Conservation (phyloP, 73 alveolate genomes). For the Paraurostyla sp. region DNA sequence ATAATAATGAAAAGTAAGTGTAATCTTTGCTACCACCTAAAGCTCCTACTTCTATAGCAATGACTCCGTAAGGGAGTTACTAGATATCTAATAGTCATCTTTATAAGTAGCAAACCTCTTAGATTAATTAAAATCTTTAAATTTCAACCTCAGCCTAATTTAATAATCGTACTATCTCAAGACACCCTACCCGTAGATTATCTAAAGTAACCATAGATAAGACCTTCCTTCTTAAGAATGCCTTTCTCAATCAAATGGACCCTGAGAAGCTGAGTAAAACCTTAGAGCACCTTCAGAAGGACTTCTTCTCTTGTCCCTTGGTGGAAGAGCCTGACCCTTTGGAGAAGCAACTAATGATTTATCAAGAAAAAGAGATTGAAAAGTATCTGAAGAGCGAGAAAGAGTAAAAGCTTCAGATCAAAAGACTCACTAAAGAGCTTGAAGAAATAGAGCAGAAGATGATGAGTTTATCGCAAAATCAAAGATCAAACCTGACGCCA, state of each 20-base stretch:
- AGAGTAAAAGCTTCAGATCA: slow-evolving; percentile 2
- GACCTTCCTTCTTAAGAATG: not conserved
- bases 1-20: no score
- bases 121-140: no score
- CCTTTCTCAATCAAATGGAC: slow-evolving; percentile 2
- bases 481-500: not conserved
- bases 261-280: slow-evolving; percentile 2
- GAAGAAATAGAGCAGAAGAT: not conserved
- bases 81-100: no score
- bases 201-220: slow-evolving; percentile 17
- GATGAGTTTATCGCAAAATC: not conserved
- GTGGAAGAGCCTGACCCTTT: slow-evolving; percentile 48
- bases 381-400: slow-evolving; percentile 12
- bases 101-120: no score
- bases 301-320: slow-evolving; percentile 45
- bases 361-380: slow-evolving; percentile 18
- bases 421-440: not conserved
- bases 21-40: no score
- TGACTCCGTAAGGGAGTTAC: no score
- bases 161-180: no score
- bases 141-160: no score
- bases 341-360: slow-evolving; percentile 6
- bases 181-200: slow-evolving; percentile 1
- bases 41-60: no score
- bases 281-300: slow-evolving; percentile 14